These are phyloP conservation scores for Pseudogymnoascus verrucosus DNA, from an alignment of 2,329 filamentous ascomycete genomes.

Conservation along the genomic window DNA sequence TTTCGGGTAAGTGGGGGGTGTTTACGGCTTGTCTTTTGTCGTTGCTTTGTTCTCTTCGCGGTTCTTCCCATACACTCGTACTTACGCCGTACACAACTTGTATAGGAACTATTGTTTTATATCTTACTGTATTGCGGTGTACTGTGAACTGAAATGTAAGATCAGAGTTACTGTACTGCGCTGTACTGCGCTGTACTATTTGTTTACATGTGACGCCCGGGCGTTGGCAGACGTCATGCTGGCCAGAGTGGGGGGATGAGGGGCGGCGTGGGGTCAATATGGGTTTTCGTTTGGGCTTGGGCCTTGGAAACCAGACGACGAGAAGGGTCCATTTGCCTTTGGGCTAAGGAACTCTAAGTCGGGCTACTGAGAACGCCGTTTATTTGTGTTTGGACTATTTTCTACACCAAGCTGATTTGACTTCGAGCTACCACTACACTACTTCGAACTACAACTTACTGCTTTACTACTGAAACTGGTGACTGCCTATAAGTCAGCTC, in stretches of 20 bases:
- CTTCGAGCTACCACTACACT: neutral
- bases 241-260: neutral
- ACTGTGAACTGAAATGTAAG: too few species aligned
- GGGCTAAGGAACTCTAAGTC: constrained; percentile 4
- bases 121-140: neutral
- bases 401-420: neutral
- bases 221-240: neutral
- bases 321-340: constrained; percentile 3
- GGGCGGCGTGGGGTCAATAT: neutral
- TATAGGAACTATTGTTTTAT: neutral
- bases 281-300: constrained; percentile 2
- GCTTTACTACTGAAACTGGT: neutral
- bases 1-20: neutral
- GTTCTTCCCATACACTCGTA: neutral
- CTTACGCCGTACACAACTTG: neutral
- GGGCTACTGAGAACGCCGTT: neutral
- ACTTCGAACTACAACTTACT: neutral
- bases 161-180: too few species aligned
- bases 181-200: too few species aligned
- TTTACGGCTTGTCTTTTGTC: neutral
- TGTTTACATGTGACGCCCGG: neutral
- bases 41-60: neutral
- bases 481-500: neutral
- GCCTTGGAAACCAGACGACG: neutral
- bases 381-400: neutral